Conservation (phyloP, 768 basidiomycete genomes). For the Amylocystis lapponica region DNA sequence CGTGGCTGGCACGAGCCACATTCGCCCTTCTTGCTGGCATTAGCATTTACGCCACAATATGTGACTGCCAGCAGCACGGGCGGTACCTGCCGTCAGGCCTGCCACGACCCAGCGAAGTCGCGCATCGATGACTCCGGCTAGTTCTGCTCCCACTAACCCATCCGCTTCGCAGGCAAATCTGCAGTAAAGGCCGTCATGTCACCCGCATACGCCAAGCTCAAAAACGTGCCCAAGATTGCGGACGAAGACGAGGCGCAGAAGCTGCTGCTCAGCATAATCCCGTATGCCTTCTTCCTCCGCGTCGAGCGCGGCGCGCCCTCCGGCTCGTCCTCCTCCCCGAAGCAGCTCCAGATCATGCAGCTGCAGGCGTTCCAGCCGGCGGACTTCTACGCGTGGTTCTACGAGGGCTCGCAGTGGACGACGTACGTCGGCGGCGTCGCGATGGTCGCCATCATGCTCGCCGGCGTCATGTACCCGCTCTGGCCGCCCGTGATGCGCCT, state of each 20-base stretch:
- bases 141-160: too few relatives aligned
- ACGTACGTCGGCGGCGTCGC: slow-evolving; percentile 85
- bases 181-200: slow-evolving; percentile 89
- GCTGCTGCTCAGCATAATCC: slow-evolving; percentile 65
- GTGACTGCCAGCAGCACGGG: too few relatives aligned
- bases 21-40: too few relatives aligned
- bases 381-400: slow-evolving; percentile 95
- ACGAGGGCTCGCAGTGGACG: slow-evolving; percentile 90
- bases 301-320: slow-evolving; percentile 70
- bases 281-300: slow-evolving; percentile 88
- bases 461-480: slow-evolving; percentile 97
- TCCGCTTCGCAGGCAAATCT: slow-evolving; percentile 77
- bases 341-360: slow-evolving; percentile 71
- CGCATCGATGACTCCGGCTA: too few relatives aligned
- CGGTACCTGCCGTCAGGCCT: too few relatives aligned
- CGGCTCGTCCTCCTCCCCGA: slow-evolving; percentile 69
- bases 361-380: slow-evolving; percentile 75
- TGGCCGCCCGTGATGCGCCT: slow-evolving; percentile 93
- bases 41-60: not conserved
- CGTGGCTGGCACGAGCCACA: too few relatives aligned
- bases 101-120: too few relatives aligned
- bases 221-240: slow-evolving; percentile 68
- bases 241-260: slow-evolving; percentile 70
- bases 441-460: slow-evolving; percentile 92
- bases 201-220: slow-evolving; percentile 86